A percentile compares a stretch with the other conserved stretches of the same genome.
Evolutionary conservation across 768 basidiomycete species (phyloP).

Genomic region (Lenzites betulinus): DNA sequence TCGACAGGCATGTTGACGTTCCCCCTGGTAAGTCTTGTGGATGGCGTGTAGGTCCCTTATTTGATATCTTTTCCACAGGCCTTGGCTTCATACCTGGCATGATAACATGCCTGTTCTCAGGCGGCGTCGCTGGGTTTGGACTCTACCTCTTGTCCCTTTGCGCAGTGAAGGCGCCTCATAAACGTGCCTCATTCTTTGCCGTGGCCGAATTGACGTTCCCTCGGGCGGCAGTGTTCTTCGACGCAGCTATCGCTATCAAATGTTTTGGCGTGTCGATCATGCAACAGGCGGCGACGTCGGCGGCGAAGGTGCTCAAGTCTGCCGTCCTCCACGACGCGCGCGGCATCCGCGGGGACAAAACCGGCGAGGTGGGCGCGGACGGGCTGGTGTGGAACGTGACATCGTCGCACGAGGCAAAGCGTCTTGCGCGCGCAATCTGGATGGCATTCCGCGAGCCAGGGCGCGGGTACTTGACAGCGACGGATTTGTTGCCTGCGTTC

Average conservation of each 20-base stretch:
- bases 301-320: too few relatives aligned
- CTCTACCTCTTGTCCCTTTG: conserved; percentile 86
- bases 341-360: too few relatives aligned
- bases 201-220: conserved; percentile 88
- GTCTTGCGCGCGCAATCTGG: too few relatives aligned
- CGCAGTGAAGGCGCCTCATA: conserved; percentile 72
- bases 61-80: conserved; percentile 50
- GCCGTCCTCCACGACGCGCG: too few relatives aligned
- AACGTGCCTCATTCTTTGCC: conserved; percentile 82
- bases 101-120: conserved; percentile 84
- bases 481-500: conserved; percentile 74
- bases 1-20: conserved; percentile 82
- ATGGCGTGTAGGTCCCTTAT: neutral
- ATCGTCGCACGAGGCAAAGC: too few relatives aligned
- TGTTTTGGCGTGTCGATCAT: conserved; percentile 97
- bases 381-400: too few relatives aligned
- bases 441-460: too few relatives aligned
- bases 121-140: conserved; percentile 75
- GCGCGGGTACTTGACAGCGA: conserved; percentile 59
- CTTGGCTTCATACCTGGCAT: conserved; percentile 90
- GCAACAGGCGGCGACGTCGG: conserved; percentile 49
- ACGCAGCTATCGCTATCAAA: conserved; percentile 92
- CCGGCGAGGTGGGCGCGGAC: too few relatives aligned
- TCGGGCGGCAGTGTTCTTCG: conserved; percentile 83
- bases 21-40: conserved; percentile 58